These are phyloP conservation scores for Alloteropsis semialata DNA, from an alignment of 176 grass and related monocot species.

Conservation along the genomic window DNA sequence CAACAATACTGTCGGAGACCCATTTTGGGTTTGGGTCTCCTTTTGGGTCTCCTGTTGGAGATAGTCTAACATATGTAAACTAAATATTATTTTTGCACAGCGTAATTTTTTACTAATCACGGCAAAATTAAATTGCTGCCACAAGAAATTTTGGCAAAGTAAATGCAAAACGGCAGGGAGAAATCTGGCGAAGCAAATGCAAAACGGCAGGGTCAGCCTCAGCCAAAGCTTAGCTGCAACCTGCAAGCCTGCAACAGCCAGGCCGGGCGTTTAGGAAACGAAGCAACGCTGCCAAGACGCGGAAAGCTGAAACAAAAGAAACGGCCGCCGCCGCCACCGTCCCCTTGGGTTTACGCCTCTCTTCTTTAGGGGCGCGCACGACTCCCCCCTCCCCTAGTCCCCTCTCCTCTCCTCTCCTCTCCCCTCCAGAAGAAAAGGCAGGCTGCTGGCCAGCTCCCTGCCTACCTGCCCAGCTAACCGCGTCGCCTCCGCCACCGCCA, in stretches of 20 bases:
- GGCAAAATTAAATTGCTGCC: too few relatives aligned
- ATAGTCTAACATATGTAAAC: too few relatives aligned
- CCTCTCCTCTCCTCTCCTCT: neutral
- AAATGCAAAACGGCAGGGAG: neutral
- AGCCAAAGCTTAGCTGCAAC: too few relatives aligned
- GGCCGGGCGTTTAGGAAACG: neutral
- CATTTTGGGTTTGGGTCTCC: too few relatives aligned
- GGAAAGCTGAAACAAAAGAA: slow-evolving; percentile 19
- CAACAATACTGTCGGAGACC: too few relatives aligned
- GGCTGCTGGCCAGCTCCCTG: neutral
- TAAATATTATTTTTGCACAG: too few relatives aligned
- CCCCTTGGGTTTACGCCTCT: neutral
- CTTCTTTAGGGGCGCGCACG: slow-evolving; percentile 39
- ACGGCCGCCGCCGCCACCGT: slow-evolving; percentile 7
- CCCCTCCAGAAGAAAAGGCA: neutral
- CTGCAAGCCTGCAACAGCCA: neutral
- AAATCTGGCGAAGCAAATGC: too few relatives aligned
- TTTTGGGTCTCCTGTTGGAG: too few relatives aligned
- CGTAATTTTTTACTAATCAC: too few relatives aligned
- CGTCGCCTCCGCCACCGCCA: neutral
- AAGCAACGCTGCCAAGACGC: slow-evolving; percentile 3
- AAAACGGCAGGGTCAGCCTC: neutral
- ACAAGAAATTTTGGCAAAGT: too few relatives aligned
- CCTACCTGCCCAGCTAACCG: slow-evolving; percentile 1
- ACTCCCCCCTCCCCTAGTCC: neutral